Evolutionary conservation across 495 filamentous ascomycete species (phyloP), one percentile per base, ranked within the genome.

Genomic region (Podospora bellae-mahoneyi): DNA sequence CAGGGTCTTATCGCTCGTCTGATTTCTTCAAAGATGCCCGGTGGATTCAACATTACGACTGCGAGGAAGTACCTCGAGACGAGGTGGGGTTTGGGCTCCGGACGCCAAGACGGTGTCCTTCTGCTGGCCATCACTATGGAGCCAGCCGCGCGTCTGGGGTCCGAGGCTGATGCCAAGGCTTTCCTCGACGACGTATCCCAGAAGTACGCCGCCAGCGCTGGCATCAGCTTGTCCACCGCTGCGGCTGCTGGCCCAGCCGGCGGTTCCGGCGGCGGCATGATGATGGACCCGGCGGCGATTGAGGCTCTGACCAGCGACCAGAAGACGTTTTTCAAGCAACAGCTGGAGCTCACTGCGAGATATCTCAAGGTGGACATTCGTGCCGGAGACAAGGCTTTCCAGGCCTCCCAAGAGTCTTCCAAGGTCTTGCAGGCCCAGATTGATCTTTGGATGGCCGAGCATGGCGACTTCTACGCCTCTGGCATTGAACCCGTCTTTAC

Each of bases 11-110:
- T 98, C 74, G 94, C 96, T 34, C 88, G 94, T 68, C 83, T 97
- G 75, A 94, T 99, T 30, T 97, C 96, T 4, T 97, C 95, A 5
- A 99, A 99, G 79, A 98, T 99, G 95, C 96, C 95, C 39, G 96
- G 94, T 75, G 95, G 95, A 61, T 99, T 98, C 85, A 99, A 98
- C 77, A 98, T 98, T 76, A 97, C 94, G 72, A 84, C 90, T 2
- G 92, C 95, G 15, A 86, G 94, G 61, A 98, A 99, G 81, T 95
- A 98, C 73, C 78, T 99, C 26, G 93, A 96, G 81, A 94, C 93
- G 5, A 84, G 92, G 76, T 99, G 93, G 93, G 96, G 95, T 44
- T 81, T 99, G 64, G 92, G 84, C 4, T 76, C 90, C 39, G 96
- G 96, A 26, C 85, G 96, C 71, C 95, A 99, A 76, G 96, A 98